A percentile compares a stretch with the other conserved stretches of the same genome.
phyloP scores from a whole-genome alignment of 2,329 filamentous ascomycete genomes.

The Sporothrix euskadiensis region DNA sequence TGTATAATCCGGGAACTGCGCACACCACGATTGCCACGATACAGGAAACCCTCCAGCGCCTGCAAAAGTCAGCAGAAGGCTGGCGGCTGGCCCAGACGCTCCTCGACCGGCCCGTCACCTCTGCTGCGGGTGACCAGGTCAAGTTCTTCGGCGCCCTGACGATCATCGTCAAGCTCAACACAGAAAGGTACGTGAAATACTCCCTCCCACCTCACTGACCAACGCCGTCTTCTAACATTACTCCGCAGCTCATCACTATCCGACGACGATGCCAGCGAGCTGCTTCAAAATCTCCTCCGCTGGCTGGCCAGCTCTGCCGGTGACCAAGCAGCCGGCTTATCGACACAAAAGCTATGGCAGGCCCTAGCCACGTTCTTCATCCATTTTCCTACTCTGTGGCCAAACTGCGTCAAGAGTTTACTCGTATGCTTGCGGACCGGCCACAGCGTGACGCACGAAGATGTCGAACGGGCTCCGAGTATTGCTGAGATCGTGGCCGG shows the following conservation, averaged over 20 bases:
- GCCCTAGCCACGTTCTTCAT: constrained; percentile 74
- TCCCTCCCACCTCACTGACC: not conserved
- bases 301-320: constrained; percentile 62
- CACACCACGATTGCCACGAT: constrained; percentile 52
- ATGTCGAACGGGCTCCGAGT: constrained; percentile 47
- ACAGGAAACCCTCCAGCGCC: constrained; percentile 72
- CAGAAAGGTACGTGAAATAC: constrained; percentile 64
- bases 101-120: constrained; percentile 45
- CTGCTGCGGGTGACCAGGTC: constrained; percentile 68
- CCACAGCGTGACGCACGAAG: constrained; percentile 50
- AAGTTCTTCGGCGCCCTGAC: constrained; percentile 93
- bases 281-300: constrained; percentile 61
- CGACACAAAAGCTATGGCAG: constrained; percentile 74
- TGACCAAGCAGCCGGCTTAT: constrained; percentile 57
- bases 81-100: constrained; percentile 84
- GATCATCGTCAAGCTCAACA: constrained; percentile 90
- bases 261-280: constrained; percentile 57
- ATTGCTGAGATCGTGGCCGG: constrained; percentile 48
- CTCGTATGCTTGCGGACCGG: constrained; percentile 57
- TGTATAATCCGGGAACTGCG: constrained; percentile 53
- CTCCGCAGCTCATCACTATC: constrained; percentile 50
- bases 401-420: constrained; percentile 64
- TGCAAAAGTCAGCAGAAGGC: constrained; percentile 78
- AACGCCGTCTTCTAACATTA: not conserved
- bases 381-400: constrained; percentile 68